Conservation (phyloP, 2,329 filamentous ascomycete genomes). For the Pyrenophora teres region DNA sequence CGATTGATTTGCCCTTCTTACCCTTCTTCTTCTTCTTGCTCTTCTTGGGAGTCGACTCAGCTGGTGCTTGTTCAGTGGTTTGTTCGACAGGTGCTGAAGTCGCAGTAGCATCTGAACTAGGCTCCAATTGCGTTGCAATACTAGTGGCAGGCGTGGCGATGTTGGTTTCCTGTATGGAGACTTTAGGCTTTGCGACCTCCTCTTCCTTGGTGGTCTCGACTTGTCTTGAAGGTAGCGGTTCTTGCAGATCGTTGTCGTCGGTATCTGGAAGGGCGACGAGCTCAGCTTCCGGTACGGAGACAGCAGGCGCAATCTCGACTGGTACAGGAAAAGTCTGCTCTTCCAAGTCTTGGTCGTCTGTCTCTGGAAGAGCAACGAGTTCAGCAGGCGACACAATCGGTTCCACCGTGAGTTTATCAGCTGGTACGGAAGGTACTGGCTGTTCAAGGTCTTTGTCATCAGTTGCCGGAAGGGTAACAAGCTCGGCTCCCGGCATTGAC, state of each 20-base stretch:
- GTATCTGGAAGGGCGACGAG: background rate
- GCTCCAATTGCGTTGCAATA: conserved; percentile 2
- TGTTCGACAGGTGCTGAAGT: conserved; percentile 2
- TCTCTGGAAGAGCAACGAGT: background rate
- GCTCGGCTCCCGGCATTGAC: too few species aligned
- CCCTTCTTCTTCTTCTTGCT: conserved; percentile 31
- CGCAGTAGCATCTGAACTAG: conserved; percentile 7
- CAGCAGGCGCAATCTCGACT: background rate
- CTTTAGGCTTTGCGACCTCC: background rate
- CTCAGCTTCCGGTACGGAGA: too few species aligned
- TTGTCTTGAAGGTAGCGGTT: too few species aligned
- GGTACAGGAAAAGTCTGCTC: background rate
- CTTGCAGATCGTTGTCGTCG: background rate
- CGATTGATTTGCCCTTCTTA: conserved; percentile 25
- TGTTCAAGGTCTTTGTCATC: background rate
- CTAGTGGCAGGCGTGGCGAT: background rate
- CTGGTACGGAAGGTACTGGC: too few species aligned
- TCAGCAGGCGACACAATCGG: background rate
- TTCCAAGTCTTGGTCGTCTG: background rate
- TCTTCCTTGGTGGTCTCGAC: too few species aligned
- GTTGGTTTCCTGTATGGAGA: background rate
- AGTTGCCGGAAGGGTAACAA: background rate
- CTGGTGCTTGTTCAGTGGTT: conserved; percentile 8
- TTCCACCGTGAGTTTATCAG: background rate
- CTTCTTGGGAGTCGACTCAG: conserved; percentile 22